Conservation (phyloP, 768 basidiomycete species). For the Strobilomyces dryophilus region DNA sequence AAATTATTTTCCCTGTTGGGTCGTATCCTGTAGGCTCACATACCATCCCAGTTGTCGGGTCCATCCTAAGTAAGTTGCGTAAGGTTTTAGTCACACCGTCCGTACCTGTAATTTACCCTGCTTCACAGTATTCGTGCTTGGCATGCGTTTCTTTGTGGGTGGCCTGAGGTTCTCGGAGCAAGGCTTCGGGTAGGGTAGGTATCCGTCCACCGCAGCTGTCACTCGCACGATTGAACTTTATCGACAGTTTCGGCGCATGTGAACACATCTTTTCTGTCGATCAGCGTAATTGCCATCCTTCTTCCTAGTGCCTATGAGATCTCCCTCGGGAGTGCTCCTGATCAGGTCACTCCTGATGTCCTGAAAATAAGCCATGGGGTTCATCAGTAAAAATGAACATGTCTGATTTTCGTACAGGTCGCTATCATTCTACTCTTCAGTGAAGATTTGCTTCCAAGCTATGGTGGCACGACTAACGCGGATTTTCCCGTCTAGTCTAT, state of each 20-base stretch:
- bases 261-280: constrained; percentile 66
- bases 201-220: not conserved
- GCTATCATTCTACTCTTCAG: constrained; percentile 76
- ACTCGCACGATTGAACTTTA: not conserved
- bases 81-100: constrained; percentile 17
- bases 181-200: constrained; percentile 66
- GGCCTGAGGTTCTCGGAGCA: constrained; percentile 75
- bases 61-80: constrained; percentile 76
- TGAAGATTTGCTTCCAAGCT: constrained; percentile 31
- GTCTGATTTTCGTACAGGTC: constrained; percentile 42
- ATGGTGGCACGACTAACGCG: not conserved
- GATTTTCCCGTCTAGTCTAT: constrained; percentile 63
- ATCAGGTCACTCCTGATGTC: constrained; percentile 39
- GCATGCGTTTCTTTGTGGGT: constrained; percentile 83
- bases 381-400: not conserved
- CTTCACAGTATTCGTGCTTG: constrained; percentile 69
- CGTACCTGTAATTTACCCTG: not conserved
- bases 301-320: constrained; percentile 76
- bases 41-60: constrained; percentile 59
- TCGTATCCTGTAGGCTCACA: not conserved
- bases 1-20: not conserved
- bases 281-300: constrained; percentile 77
- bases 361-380: constrained; percentile 73
- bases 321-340: constrained; percentile 36
- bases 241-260: constrained; percentile 64